Evolutionary conservation across 2,329 filamentous ascomycete species (phyloP).

Genomic region (Rhinocladiella similis): DNA sequence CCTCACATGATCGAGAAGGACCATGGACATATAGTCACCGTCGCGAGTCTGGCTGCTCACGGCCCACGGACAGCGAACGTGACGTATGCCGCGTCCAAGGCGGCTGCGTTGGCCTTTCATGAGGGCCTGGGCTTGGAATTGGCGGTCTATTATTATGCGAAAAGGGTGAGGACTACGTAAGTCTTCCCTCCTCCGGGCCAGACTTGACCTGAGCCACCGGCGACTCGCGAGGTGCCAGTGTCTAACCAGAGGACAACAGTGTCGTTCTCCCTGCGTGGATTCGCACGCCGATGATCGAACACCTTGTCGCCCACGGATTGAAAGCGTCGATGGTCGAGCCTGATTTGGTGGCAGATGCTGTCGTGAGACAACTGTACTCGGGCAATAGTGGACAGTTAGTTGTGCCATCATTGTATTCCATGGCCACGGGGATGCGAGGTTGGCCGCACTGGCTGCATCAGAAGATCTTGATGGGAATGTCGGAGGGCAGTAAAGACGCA

Average conservation of each 20-base stretch:
- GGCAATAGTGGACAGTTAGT: constrained; percentile 11
- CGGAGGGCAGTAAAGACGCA: neutral
- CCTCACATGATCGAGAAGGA: constrained; percentile 62
- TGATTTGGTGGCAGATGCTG: constrained; percentile 54
- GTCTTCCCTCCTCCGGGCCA: neutral
- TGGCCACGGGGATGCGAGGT: neutral
- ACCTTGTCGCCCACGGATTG: constrained; percentile 53
- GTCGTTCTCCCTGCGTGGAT: constrained; percentile 2
- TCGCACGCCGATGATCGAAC: constrained; percentile 53
- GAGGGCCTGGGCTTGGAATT: constrained; percentile 47
- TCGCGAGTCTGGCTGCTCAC: constrained; percentile 66
- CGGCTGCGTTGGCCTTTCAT: constrained; percentile 66
- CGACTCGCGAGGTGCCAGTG: neutral
- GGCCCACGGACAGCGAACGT: constrained; percentile 62
- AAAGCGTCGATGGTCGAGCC: constrained; percentile 34
- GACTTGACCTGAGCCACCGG: too few species aligned
- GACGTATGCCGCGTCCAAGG: constrained; percentile 67
- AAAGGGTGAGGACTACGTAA: constrained; percentile 1
- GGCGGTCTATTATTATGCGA: neutral
- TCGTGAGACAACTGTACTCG: constrained; percentile 48
- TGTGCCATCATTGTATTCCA: constrained; percentile 2
- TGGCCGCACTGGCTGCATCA: neutral
- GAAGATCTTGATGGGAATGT: neutral
- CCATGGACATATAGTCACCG: constrained; percentile 72
- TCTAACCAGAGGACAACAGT: neutral